Conservation (phyloP, 2,329 filamentous ascomycete species). For the Neocucurbitaria cava region DNA sequence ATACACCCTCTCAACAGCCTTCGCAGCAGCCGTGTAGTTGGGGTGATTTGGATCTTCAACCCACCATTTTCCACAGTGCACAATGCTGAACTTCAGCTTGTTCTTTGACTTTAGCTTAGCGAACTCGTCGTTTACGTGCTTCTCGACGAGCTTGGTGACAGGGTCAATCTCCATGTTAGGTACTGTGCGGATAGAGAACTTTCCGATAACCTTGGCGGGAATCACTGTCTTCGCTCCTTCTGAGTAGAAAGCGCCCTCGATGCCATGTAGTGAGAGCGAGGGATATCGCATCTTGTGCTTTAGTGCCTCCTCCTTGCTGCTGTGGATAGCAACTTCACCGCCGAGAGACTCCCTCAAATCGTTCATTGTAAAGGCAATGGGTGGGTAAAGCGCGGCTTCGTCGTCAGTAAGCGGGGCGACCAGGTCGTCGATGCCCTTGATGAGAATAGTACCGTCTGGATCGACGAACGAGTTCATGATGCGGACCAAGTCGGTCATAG, state of each 20-base stretch:
- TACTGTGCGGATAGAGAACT: conserved; percentile 97
- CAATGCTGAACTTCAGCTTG: conserved; percentile 77
- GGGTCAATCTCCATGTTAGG: conserved; percentile 94
- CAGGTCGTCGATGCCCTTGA: conserved; percentile 92
- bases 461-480: conserved; percentile 87
- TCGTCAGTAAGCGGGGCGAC: conserved; percentile 87
- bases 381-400: conserved; percentile 85
- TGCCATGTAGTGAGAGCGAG: conserved; percentile 89
- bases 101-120: conserved; percentile 92
- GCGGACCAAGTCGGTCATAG: conserved; percentile 93
- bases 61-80: conserved; percentile 99
- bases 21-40: conserved; percentile 95
- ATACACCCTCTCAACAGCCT: conserved; percentile 96
- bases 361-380: conserved; percentile 95
- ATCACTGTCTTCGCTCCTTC: conserved; percentile 98
- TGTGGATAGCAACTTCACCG: conserved; percentile 83
- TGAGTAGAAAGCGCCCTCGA: conserved; percentile 93
- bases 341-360: conserved; percentile 92
- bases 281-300: conserved; percentile 98
- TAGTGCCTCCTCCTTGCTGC: conserved; percentile 88
- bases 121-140: conserved; percentile 83
- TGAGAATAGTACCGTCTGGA: conserved; percentile 87
- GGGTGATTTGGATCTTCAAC: conserved; percentile 96
- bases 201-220: conserved; percentile 95
- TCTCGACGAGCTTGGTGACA: conserved; percentile 85